These are phyloP conservation scores for Peronospora destructor DNA, from an alignment of 352 stramenopile species.

Conservation along the genomic window DNA sequence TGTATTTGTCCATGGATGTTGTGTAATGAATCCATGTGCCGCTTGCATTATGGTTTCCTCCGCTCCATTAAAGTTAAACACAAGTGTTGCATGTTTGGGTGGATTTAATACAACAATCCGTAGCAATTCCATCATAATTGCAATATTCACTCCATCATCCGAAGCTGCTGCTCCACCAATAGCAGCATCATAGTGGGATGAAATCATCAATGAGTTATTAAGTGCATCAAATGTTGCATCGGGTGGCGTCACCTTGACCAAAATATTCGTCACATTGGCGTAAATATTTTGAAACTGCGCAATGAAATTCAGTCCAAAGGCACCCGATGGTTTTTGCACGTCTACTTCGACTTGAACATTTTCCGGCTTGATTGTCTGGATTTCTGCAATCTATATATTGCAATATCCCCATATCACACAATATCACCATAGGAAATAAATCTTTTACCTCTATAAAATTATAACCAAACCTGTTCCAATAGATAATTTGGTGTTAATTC, in stretches of 20 bases:
- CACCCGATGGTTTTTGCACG: slow-evolving; percentile 58
- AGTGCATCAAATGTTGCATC: slow-evolving; percentile 24
- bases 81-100: slow-evolving; percentile 40
- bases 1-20: slow-evolving; percentile 61
- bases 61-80: slow-evolving; percentile 81
- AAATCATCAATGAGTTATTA: slow-evolving; percentile 61
- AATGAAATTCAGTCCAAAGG: slow-evolving; percentile 73
- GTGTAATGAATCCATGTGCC: slow-evolving; percentile 74
- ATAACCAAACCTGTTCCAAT: slow-evolving; percentile 7
- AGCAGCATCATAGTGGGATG: slow-evolving; percentile 72
- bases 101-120: slow-evolving; percentile 37
- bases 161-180: slow-evolving; percentile 63
- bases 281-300: slow-evolving; percentile 83
- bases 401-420: slow-evolving; percentile 8
- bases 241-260: slow-evolving; percentile 47
- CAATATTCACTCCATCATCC: slow-evolving; percentile 74
- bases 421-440: background rate
- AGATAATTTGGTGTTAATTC: slow-evolving; percentile 54
- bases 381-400: slow-evolving; percentile 44
- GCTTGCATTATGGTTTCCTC: slow-evolving; percentile 79
- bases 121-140: slow-evolving; percentile 74
- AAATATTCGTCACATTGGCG: slow-evolving; percentile 77
- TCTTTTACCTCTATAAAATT: too few species aligned
- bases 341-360: slow-evolving; percentile 48
- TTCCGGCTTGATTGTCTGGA: slow-evolving; percentile 28